Percentiles rank a stretch among this genome's conserved stretches.
phyloP scores from a whole-genome alignment of 176 grass and related monocot genomes.

The Panicum miliaceum region DNA sequence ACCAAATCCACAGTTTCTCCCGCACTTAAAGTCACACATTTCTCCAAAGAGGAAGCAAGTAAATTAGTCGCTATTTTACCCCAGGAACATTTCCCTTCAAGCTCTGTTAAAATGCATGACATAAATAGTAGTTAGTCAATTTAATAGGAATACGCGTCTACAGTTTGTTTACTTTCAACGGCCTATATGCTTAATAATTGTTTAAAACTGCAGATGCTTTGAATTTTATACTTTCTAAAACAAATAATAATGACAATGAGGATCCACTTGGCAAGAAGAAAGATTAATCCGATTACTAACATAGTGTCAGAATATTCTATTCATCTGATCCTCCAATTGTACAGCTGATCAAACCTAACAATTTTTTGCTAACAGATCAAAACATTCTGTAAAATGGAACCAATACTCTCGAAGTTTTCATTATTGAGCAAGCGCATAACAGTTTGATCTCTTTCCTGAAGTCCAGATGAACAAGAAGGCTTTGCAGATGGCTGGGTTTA shows the following conservation, averaged over 20 bases:
- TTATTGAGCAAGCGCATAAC: neutral
- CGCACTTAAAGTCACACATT: conserved; percentile 76
- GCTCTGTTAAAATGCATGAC: conserved; percentile 59
- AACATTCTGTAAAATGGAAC: neutral
- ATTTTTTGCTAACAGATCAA: neutral
- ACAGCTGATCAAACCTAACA: neutral
- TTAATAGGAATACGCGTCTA: conserved; percentile 31
- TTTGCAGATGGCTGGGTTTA: conserved; percentile 5
- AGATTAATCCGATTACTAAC: neutral
- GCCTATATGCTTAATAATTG: conserved; percentile 22
- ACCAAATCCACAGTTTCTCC: conserved; percentile 68
- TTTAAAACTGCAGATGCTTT: neutral
- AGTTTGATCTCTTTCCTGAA: neutral
- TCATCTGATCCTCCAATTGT: neutral
- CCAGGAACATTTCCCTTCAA: conserved; percentile 86
- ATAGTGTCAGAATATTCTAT: neutral
- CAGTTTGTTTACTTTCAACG: conserved; percentile 5
- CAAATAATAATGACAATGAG: neutral
- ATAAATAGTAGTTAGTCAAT: conserved; percentile 33
- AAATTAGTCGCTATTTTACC: conserved; percentile 85
- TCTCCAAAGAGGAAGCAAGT: conserved; percentile 80
- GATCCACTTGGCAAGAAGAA: neutral
- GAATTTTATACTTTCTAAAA: conserved; percentile 5
- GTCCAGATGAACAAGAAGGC: neutral
- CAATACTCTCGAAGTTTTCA: neutral